Evolutionary conservation across 2,329 filamentous ascomycete species (phyloP).

Genomic region (Aspergillus sclerotialis): DNA sequence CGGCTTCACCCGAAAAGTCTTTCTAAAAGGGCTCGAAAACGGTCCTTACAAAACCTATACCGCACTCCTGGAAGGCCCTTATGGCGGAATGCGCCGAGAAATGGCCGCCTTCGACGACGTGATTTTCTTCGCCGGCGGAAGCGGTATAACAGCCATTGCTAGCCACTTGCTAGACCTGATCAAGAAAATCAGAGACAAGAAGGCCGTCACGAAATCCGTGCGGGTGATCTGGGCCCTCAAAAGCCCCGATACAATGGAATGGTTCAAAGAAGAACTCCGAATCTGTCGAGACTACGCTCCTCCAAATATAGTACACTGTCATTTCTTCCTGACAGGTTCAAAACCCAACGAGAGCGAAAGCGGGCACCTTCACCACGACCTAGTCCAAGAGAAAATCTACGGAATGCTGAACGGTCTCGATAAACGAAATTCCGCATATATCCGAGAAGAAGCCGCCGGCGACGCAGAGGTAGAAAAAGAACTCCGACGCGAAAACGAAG

Average conservation of each 20-base stretch:
- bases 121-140: constrained; percentile 86
- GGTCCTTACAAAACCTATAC: constrained; percentile 88
- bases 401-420: constrained; percentile 81
- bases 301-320: constrained; percentile 80
- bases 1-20: constrained; percentile 79
- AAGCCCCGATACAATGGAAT: constrained; percentile 87
- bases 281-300: constrained; percentile 88
- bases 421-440: constrained; percentile 77
- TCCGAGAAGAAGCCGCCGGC: constrained; percentile 72
- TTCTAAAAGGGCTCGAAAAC: constrained; percentile 75
- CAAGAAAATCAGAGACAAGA: constrained; percentile 90
- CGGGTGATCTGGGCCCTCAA: constrained; percentile 93
- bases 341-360: constrained; percentile 50
- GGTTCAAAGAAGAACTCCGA: constrained; percentile 91
- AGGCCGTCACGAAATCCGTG: constrained; percentile 84
- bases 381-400: constrained; percentile 80
- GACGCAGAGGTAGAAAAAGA: constrained; percentile 73
- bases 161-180: constrained; percentile 90
- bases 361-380: constrained; percentile 64
- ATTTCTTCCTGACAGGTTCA: constrained; percentile 85
- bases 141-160: constrained; percentile 87
- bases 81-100: constrained; percentile 86
- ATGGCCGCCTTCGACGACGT: constrained; percentile 90
- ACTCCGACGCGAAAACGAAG: constrained; percentile 74
- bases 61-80: constrained; percentile 88